A percentile compares a stretch with the other conserved stretches of the same genome.
These are phyloP conservation scores for Diaporthe nobilis DNA, from an alignment of 2,329 filamentous ascomycete species.

Conservation along the genomic window DNA sequence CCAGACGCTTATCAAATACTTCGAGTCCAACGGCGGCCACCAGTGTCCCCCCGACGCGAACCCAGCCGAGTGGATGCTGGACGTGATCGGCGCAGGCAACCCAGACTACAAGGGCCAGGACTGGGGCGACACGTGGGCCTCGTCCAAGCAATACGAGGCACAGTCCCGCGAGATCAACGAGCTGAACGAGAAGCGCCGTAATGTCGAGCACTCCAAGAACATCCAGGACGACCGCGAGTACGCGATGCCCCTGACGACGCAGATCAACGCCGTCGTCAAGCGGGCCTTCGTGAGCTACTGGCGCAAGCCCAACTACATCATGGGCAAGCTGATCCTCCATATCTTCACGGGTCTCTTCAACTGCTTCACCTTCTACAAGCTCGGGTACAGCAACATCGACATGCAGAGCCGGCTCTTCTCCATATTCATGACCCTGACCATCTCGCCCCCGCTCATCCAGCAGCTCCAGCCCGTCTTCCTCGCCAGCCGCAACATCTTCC, in stretches of 20 bases:
- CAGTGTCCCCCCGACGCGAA: constrained; percentile 65
- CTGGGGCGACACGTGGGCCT: constrained; percentile 53
- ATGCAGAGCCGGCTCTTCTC: constrained; percentile 71
- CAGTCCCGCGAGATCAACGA: constrained; percentile 49
- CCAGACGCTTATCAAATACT: constrained; percentile 65
- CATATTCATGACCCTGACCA: constrained; percentile 75
- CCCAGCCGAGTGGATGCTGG: constrained; percentile 76
- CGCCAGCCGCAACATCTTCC: constrained; percentile 65
- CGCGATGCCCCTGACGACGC: constrained; percentile 70
- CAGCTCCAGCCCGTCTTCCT: constrained; percentile 73
- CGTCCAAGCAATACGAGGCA: constrained; percentile 50
- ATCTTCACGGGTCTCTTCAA: constrained; percentile 70
- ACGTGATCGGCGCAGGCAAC: constrained; percentile 57
- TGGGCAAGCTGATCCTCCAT: constrained; percentile 72
- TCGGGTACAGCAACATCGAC: constrained; percentile 64
- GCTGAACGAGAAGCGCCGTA: constrained; percentile 59
- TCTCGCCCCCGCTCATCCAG: constrained; percentile 70
- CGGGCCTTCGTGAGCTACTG: constrained; percentile 75
- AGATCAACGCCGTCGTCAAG: constrained; percentile 67
- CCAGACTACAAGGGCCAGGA: constrained; percentile 60
- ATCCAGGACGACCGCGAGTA: constrained; percentile 71
- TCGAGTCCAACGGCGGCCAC: constrained; percentile 69
- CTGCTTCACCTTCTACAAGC: constrained; percentile 74
- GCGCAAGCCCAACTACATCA: constrained; percentile 74
- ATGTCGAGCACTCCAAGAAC: constrained; percentile 47